phyloP scores from a whole-genome alignment of 495 filamentous ascomycete species.

The Penicillium nucicola region DNA sequence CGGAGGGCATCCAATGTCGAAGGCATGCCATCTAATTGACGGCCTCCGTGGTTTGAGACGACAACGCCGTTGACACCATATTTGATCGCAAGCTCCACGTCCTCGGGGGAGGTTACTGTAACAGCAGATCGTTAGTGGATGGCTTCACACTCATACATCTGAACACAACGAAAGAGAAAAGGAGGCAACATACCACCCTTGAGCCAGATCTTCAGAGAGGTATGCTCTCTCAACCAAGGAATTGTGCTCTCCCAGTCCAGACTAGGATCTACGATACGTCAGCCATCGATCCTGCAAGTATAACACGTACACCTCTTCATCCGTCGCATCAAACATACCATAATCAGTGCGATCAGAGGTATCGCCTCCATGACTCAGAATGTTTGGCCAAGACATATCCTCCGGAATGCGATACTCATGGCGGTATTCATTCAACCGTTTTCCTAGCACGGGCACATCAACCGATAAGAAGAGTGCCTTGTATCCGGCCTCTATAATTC shows the following conservation, averaged over 20 bases:
- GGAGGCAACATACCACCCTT: slow-evolving; percentile 59
- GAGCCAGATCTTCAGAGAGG: slow-evolving; percentile 86
- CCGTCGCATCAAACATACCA: slow-evolving; percentile 14
- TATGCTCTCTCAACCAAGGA: slow-evolving; percentile 81
- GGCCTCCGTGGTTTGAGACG: slow-evolving; percentile 88
- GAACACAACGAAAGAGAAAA: no score
- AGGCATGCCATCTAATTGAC: slow-evolving; percentile 85
- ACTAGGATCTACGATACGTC: slow-evolving; percentile 69
- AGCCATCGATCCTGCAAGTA: background rate
- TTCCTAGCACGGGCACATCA: slow-evolving; percentile 82
- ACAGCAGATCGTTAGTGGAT: background rate
- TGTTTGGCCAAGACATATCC: slow-evolving; percentile 32
- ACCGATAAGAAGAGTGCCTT: slow-evolving; percentile 94
- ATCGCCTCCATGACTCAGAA: slow-evolving; percentile 27
- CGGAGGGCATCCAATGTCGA: slow-evolving; percentile 82
- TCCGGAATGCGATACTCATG: slow-evolving; percentile 42
- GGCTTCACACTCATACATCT: no score
- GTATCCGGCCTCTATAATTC: slow-evolving; percentile 67
- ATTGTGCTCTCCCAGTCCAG: slow-evolving; percentile 80
- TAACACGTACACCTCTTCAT: background rate
- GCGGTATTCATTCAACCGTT: slow-evolving; percentile 45
- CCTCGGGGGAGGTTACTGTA: slow-evolving; percentile 67
- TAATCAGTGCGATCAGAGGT: slow-evolving; percentile 29
- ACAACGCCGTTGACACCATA: slow-evolving; percentile 79
- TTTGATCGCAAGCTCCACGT: slow-evolving; percentile 76